Evolutionary conservation across 192 early-diverging fungal genomes (phyloP).

Genomic region (Phlyctochytrium bullatum): DNA sequence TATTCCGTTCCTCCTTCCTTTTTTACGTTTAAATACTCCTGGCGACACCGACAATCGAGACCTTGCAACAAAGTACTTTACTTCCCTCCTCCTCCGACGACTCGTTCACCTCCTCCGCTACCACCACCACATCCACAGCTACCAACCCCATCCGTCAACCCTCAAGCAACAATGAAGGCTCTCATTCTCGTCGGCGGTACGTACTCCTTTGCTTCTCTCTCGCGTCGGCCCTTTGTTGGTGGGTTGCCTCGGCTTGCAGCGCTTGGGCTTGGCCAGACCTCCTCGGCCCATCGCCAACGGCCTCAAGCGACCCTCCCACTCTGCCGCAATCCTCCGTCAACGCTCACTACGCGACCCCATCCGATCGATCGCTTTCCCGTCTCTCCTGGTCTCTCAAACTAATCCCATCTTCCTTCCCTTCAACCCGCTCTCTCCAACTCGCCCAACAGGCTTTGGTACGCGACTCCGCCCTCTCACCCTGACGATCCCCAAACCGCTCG

Average conservation of each 20-base stretch:
- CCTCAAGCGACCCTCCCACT: background rate
- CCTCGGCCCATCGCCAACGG: no score
- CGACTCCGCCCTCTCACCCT: constrained; percentile 97
- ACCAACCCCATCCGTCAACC: background rate
- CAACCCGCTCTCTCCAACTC: background rate
- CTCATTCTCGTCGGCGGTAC: constrained; percentile 62
- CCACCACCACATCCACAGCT: no score
- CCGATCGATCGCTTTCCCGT: background rate
- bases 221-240: background rate
- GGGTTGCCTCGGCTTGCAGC: no score
- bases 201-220: background rate
- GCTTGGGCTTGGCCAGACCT: no score
- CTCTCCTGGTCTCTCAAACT: background rate
- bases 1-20: no score
- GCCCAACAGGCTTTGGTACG: constrained; percentile 83
- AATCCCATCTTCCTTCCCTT: background rate
- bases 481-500: constrained; percentile 94
- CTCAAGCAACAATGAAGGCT: constrained; percentile 49
- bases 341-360: background rate
- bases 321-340: background rate
- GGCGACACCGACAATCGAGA: no score
- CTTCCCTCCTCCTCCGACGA: no score
- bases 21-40: no score
- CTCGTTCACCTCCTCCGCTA: no score
- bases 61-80: no score